Conservation (phyloP, 805 yeast genomes). For the Hanseniaspora singularis region DNA sequence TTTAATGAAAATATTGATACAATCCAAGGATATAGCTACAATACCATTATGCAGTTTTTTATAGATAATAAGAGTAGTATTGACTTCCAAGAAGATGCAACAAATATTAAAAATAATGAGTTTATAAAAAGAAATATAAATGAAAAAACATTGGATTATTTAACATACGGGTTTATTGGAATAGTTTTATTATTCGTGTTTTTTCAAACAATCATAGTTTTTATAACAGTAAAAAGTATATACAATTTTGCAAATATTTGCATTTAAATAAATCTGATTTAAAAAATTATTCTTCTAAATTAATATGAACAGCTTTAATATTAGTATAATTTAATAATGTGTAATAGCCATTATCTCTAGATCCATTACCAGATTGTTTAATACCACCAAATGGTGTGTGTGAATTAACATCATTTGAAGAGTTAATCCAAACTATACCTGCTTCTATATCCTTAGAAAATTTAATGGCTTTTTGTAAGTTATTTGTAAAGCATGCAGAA, state of each 20-base stretch:
- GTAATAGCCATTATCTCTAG: slow-evolving; percentile 52
- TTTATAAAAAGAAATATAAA: slow-evolving; percentile 3
- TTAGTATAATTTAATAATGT: slow-evolving; percentile 53
- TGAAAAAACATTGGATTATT: background rate
- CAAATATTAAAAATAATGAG: background rate
- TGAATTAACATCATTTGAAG: slow-evolving; percentile 44
- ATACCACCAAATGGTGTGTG: slow-evolving; percentile 61
- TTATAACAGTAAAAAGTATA: background rate
- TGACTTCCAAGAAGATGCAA: background rate
- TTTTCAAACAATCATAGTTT: background rate
- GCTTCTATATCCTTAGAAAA: slow-evolving; percentile 34
- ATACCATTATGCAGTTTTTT: background rate
- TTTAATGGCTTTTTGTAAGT: slow-evolving; percentile 31
- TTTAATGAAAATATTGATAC: background rate
- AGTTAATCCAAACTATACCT: slow-evolving; percentile 48
- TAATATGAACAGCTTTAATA: slow-evolving; percentile 60
- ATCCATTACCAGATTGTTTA: slow-evolving; percentile 51
- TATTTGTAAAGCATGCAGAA: slow-evolving; percentile 35
- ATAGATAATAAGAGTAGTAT: background rate
- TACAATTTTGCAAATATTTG: background rate
- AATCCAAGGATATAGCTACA: background rate
- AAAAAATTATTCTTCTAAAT: slow-evolving; percentile 36
- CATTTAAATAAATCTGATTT: background rate
- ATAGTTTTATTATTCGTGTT: background rate
- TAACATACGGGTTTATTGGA: background rate